Evolutionary conservation across 352 stramenopile species (phyloP).

Genomic region (Phytopythium vexans): DNA sequence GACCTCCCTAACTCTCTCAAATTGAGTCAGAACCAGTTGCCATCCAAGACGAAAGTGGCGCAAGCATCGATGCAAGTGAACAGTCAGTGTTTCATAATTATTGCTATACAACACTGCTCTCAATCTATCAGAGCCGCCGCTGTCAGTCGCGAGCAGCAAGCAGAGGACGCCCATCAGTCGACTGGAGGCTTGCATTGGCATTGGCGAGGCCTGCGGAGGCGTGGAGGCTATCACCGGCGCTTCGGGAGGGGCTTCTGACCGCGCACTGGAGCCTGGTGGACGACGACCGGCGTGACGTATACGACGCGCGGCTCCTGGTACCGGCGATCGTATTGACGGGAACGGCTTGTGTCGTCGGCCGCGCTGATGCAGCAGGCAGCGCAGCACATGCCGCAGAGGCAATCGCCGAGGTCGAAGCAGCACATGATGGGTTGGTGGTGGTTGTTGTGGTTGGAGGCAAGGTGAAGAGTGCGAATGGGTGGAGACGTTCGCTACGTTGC

Average conservation of each 20-base stretch:
- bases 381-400: slow-evolving; percentile 26
- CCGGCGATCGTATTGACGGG: slow-evolving; percentile 10
- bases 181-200: not conserved
- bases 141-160: too few species aligned
- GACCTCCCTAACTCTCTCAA: too few species aligned
- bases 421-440: not conserved
- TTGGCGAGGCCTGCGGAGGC: not conserved
- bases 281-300: slow-evolving; percentile 30
- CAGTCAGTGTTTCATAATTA: too few species aligned
- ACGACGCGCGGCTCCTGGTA: slow-evolving; percentile 22
- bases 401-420: slow-evolving; percentile 20
- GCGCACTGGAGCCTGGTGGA: slow-evolving; percentile 16
- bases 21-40: too few species aligned
- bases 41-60: too few species aligned
- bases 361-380: slow-evolving; percentile 23
- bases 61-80: too few species aligned
- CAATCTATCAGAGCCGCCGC: too few species aligned
- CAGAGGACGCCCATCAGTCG: too few species aligned
- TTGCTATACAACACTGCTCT: too few species aligned
- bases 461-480: slow-evolving; percentile 12
- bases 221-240: not conserved
- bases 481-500: too few species aligned
- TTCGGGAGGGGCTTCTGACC: slow-evolving; percentile 2
- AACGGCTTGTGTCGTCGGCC: slow-evolving; percentile 10
- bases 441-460: slow-evolving; percentile 3